Base-by-base conservation (phyloP, 2,329 filamentous ascomycete species). In the Orbilia brochopaga region DNA sequence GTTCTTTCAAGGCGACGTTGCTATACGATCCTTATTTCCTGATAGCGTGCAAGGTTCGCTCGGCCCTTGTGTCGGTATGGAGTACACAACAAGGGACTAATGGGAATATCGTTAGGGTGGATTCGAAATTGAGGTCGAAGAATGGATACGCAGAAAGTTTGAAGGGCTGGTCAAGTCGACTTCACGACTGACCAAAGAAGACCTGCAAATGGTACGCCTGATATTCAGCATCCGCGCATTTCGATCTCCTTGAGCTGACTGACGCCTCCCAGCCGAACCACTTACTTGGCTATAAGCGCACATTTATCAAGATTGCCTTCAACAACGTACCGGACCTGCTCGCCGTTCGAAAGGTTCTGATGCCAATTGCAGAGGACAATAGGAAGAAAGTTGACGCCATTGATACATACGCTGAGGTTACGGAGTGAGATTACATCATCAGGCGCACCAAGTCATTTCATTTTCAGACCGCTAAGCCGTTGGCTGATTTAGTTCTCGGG, bases 21-120 rank as follows among this genome's bases (percentile, higher is more conserved):
- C 91, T 96, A 81, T 97, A 96, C 79, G 92, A 97, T 76, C 94
- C 94, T 0, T 99, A 99, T 82, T 96, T 99, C 76, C 81, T 99
- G 70, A 87, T 99, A 59, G 93, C 92, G 0, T 90, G 92, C 58
- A 94, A 92, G 80, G 90, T 88, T 78, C 91, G 92, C 88, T 87
- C 76, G 1, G 8, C 15, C 5, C 15, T 27, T 57, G 15, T 23
- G 7, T n/a, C 30, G 27, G 44, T n/a, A 23, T 40, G 11, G 24
- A 6, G 19, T 5, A 21, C n/a, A 1, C 23, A 44, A 35, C 30
- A 19, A n/a, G n/a, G 35, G 42, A 72, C 74, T 48, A 74, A 51
- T 21, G 15, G 15, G 2, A 35, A 44, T 37, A 52, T 17, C 69
- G 5, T 21, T 17, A 75, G 74, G 72, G 69, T 17, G 70, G 69